Percentiles rank a stretch among this genome's conserved stretches.
phyloP scores from a whole-genome alignment of 129 eudicot species.

The Dittrichia graveolens region DNA sequence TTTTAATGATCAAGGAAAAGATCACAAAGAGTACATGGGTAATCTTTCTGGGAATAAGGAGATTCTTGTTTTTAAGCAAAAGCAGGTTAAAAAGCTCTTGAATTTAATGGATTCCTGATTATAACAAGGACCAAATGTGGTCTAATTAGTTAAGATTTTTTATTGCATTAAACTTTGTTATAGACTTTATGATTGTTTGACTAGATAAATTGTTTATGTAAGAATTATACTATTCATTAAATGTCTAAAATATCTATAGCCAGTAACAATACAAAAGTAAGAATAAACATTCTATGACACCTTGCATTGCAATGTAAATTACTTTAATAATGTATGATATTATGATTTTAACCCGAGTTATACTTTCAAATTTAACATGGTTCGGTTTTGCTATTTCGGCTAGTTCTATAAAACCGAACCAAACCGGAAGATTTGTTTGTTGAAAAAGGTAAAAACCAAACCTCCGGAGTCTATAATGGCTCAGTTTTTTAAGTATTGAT shows the following conservation, averaged over 20 bases:
- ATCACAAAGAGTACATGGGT: slow-evolving; percentile 93
- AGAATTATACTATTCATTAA: neutral
- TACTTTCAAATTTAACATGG: no score
- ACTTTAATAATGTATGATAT: no score
- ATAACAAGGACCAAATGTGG: slow-evolving; percentile 31
- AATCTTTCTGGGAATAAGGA: slow-evolving; percentile 63
- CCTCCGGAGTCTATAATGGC: no score
- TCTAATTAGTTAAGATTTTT: slow-evolving; percentile 20
- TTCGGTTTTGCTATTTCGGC: no score
- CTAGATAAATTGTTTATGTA: slow-evolving; percentile 7
- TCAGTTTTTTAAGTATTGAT: no score
- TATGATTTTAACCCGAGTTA: no score
- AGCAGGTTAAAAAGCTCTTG: slow-evolving; percentile 65
- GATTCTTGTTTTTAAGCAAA: slow-evolving; percentile 49
- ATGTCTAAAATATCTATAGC: neutral
- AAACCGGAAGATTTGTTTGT: no score
- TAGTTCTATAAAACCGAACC: no score
- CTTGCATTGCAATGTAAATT: no score
- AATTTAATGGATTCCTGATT: slow-evolving; percentile 19
- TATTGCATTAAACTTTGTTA: slow-evolving; percentile 23
- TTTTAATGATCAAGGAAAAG: slow-evolving; percentile 95
- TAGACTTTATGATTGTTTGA: neutral
- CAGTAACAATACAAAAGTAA: neutral
- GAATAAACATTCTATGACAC: neutral
- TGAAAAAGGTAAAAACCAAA: no score